Percentiles rank a stretch among this genome's conserved stretches.
Conservation (phyloP, 129 eudicot species). For the Flaveria ramosissima region DNA sequence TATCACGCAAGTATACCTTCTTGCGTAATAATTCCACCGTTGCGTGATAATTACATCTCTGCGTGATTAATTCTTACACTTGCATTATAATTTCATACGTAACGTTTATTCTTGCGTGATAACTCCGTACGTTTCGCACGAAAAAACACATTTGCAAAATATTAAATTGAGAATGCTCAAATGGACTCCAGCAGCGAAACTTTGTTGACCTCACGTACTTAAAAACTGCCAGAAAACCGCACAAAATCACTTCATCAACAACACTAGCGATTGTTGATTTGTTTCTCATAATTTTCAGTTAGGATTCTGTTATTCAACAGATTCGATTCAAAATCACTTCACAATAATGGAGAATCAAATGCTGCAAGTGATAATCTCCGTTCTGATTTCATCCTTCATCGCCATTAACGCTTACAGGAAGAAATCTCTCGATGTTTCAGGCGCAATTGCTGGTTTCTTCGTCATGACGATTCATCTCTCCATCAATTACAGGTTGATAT, state of each 20-base stretch:
- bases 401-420: slow-evolving; percentile 63
- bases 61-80: no score
- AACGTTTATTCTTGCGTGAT: no score
- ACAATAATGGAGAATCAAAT: slow-evolving; percentile 51
- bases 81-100: no score
- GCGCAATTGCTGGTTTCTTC: slow-evolving; percentile 72
- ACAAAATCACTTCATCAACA: neutral
- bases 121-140: no score
- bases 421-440: slow-evolving; percentile 82
- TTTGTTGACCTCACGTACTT: slow-evolving; percentile 30
- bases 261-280: neutral
- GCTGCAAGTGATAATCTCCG: slow-evolving; percentile 51
- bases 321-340: neutral
- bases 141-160: no score
- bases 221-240: slow-evolving; percentile 8
- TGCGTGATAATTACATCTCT: no score
- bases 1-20: no score
- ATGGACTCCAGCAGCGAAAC: slow-evolving; percentile 18
- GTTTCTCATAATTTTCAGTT: neutral
- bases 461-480: slow-evolving; percentile 80
- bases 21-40: no score
- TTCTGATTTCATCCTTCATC: slow-evolving; percentile 49
- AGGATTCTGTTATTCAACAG: slow-evolving; percentile 17
- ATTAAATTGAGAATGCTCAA: slow-evolving; percentile 12
- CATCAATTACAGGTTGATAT: slow-evolving; percentile 63